Percentiles rank a stretch among this genome's conserved stretches.
phyloP scores from a whole-genome alignment of 371 early-diverging fungal species.

The Blastocladiella emersonii region DNA sequence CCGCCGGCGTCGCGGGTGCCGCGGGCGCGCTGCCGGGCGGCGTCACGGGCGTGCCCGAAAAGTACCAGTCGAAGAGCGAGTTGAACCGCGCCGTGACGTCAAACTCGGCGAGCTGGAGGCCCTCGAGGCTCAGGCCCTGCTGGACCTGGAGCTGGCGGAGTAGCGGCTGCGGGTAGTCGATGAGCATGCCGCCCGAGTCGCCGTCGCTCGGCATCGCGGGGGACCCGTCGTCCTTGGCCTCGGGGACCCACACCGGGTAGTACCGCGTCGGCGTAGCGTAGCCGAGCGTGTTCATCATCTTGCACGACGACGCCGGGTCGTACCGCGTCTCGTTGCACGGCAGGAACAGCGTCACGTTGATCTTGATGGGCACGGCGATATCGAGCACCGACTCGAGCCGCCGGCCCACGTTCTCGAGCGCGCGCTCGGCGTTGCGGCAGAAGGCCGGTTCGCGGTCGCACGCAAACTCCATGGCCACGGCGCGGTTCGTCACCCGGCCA shows the following conservation, averaged over 20 bases:
- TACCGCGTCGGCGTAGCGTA: neutral
- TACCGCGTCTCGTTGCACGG: neutral
- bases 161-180: constrained; percentile 1
- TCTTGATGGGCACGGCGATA: neutral
- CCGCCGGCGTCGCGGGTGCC: neutral
- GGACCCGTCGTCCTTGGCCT: neutral
- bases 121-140: neutral
- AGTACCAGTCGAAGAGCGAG: neutral
- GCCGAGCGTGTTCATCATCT: neutral
- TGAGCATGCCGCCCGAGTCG: neutral
- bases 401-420: neutral
- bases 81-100: neutral
- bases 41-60: neutral
- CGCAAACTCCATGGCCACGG: too few relatives aligned
- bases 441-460: too few relatives aligned
- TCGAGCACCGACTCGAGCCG: neutral
- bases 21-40: neutral
- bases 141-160: neutral
- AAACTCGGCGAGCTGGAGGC: neutral
- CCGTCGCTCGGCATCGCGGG: too few relatives aligned
- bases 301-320: neutral
- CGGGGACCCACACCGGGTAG: neutral
- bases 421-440: neutral
- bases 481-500: too few relatives aligned
- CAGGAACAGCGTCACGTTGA: neutral